A percentile compares a stretch with the other conserved stretches of the same genome.
phyloP scores from a whole-genome alignment of 2,329 filamentous ascomycete species.

The Fusarium sterilihyphosum region DNA sequence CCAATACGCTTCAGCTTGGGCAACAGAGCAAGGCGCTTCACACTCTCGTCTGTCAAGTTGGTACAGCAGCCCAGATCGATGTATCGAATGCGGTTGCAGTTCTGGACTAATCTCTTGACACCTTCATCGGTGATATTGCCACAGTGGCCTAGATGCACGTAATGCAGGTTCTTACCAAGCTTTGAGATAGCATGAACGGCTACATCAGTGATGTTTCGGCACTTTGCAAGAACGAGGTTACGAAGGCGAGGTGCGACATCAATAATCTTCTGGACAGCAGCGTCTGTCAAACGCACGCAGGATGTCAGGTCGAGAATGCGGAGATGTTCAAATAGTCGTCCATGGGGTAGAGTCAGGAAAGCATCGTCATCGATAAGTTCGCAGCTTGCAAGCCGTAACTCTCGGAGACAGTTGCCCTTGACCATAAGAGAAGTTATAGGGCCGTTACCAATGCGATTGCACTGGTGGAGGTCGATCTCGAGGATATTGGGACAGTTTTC shows the following conservation, averaged over 20 bases:
- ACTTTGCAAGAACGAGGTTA: slow-evolving; percentile 95
- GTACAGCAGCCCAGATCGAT: slow-evolving; percentile 97
- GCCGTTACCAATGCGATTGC: slow-evolving; percentile 80
- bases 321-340: slow-evolving; percentile 82
- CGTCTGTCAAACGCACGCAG: slow-evolving; percentile 84
- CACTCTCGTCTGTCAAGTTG: slow-evolving; percentile 86
- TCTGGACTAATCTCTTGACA: slow-evolving; percentile 83
- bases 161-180: slow-evolving; percentile 95
- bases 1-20: slow-evolving; percentile 96
- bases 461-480: slow-evolving; percentile 94
- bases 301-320: slow-evolving; percentile 94
- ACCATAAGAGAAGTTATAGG: slow-evolving; percentile 84
- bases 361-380: slow-evolving; percentile 86
- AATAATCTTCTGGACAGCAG: slow-evolving; percentile 88
- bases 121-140: slow-evolving; percentile 89
- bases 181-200: slow-evolving; percentile 88
- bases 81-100: slow-evolving; percentile 93
- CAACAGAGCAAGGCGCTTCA: slow-evolving; percentile 82
- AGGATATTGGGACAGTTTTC: slow-evolving; percentile 90
- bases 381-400: slow-evolving; percentile 88
- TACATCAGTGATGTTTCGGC: slow-evolving; percentile 88
- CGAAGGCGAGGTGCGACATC: slow-evolving; percentile 85
- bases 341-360: slow-evolving; percentile 79
- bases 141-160: slow-evolving; percentile 95
- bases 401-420: slow-evolving; percentile 84